Evolutionary conservation across 75 land plant genomes (phyloP), one percentile per base, ranked within the genome.

Genomic region (Sequoia sempervirens): DNA sequence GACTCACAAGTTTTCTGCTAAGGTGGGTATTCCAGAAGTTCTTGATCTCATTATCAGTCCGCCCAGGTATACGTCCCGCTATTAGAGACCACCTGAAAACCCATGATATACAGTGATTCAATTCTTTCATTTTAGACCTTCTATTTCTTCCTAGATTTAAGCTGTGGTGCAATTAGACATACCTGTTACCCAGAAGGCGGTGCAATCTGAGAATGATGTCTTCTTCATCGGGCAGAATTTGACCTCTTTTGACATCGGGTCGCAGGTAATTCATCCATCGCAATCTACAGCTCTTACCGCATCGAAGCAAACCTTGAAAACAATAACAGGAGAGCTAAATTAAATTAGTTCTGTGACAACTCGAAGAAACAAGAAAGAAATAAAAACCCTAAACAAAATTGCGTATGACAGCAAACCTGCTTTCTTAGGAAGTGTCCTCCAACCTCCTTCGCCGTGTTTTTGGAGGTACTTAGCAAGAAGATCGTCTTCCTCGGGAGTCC

Each of bases 401-500:
- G 20, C 10, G 50, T 46, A 54, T 1, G 32, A 40, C 9, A 9
- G 1, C 26, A 41, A 9, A 89, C 90, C 87, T 53, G 90, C 90
- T 34, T 61, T 52, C 75, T 83, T 79, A 32, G 90, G 90, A 0
- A 89, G 84, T 34, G 81, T 73, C 3, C 90, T 61, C 91, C 90
- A 90, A 61, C 75, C 61, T 43, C 91, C 91, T 84, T 90, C 91
- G 0, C 91, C 91, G 40, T 90, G 87, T 34, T 26, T 47, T 41
- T 76, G 64, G 45, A 88, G 82, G 56, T 88, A 86, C 5, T 81
- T 58, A 0, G 66, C 18, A 18, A 90, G 87, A 45, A 90, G 50
- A 50, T 82, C 79, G 43, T 90, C 91, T 64, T 90, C 91, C 41
- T 54, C 80, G 36, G 87, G 85, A 28, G 87, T 86, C 91, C 90